Evolutionary conservation across 306 rosid genomes (phyloP).

Genomic region (Cicer arietinum): DNA sequence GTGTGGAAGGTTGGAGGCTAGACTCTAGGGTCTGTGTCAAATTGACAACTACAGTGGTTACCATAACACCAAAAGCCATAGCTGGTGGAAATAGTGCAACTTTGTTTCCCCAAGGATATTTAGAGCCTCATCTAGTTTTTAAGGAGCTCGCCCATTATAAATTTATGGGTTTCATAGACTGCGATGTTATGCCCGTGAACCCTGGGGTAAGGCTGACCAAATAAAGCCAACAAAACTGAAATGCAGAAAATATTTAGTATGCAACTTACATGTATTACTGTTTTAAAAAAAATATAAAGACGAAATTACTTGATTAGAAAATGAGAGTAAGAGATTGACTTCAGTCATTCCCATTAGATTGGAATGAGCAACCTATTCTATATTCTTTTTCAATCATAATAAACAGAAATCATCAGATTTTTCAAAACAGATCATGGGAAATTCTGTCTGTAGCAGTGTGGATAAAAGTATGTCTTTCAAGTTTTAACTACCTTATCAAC

Average conservation of each 20-base stretch:
- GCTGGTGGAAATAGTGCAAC: not conserved
- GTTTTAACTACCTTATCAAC: slow-evolving; percentile 66
- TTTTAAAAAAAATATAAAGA: not conserved
- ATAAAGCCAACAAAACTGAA: slow-evolving; percentile 3
- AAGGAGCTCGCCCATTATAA: slow-evolving; percentile 8
- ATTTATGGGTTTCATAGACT: not conserved
- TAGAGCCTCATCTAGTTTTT: not conserved
- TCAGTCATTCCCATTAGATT: slow-evolving; percentile 4
- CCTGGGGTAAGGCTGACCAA: not conserved
- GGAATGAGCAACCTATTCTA: slow-evolving; percentile 25
- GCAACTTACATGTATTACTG: not conserved
- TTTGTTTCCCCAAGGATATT: not conserved
- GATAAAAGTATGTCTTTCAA: slow-evolving; percentile 10
- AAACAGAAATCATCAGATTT: slow-evolving; percentile 2
- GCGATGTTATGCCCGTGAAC: slow-evolving; percentile 13
- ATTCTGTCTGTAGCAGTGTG: slow-evolving; percentile 16
- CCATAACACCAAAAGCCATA: slow-evolving; percentile 10
- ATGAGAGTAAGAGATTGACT: slow-evolving; percentile 6
- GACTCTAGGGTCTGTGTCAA: not conserved
- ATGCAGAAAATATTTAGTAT: not conserved
- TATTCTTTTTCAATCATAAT: slow-evolving; percentile 8
- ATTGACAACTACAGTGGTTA: slow-evolving; percentile 7
- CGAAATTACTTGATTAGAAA: not conserved
- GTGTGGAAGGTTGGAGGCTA: not conserved
- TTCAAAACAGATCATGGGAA: not conserved